Percentiles rank a stretch among this genome's conserved stretches.
phyloP scores from a whole-genome alignment of 495 filamentous ascomycete genomes.

The Sordaria brevicollis region DNA sequence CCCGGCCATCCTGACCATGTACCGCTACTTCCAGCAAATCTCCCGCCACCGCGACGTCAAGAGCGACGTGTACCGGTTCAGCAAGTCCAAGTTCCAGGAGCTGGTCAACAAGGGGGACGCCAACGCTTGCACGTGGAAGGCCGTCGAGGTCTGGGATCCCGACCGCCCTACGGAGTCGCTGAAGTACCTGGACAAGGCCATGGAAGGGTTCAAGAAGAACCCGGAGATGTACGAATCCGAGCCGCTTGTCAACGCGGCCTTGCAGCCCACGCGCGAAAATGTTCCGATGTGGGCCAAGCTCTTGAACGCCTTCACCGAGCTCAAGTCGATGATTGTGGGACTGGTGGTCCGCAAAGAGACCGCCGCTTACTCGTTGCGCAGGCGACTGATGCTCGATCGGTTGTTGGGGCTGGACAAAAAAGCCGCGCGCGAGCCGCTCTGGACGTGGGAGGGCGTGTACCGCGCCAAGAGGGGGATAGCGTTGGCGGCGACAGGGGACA shows the following conservation, averaged over 20 bases:
- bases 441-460: constrained; percentile 23
- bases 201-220: constrained; percentile 1
- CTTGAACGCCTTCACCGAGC: not conserved
- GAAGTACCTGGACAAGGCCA: constrained; percentile 12
- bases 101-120: constrained; percentile 5
- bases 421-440: constrained; percentile 9
- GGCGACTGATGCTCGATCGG: not conserved
- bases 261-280: not conserved
- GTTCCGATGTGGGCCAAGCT: not conserved
- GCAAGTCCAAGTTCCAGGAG: constrained; percentile 1
- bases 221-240: not conserved
- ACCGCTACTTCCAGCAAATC: not conserved
- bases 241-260: not conserved
- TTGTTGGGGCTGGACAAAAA: not conserved
- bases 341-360: not conserved
- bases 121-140: constrained; percentile 14
- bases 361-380: not conserved
- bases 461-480: constrained; percentile 14
- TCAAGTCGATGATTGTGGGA: not conserved
- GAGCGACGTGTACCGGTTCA: not conserved
- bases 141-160: not conserved
- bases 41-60: not conserved
- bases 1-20: constrained; percentile 15
- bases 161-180: constrained; percentile 1
- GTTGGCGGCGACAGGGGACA: constrained; percentile 3